Evolutionary conservation across 306 rosid genomes (phyloP).

Genomic region (Prosopis cineraria): DNA sequence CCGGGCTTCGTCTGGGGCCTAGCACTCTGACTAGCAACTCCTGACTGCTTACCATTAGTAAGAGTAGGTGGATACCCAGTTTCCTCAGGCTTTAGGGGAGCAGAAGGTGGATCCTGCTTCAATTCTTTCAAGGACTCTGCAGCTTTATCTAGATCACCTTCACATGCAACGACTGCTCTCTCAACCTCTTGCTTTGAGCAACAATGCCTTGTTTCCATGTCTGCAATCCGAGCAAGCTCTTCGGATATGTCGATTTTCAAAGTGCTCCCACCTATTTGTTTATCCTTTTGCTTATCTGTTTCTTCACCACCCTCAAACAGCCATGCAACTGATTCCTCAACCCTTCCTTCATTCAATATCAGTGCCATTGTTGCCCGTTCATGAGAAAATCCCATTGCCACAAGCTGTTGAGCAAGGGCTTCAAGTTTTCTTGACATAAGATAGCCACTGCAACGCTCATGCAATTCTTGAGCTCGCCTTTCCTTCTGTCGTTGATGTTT

Average conservation of each 20-base stretch:
- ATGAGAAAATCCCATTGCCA: conserved; percentile 87
- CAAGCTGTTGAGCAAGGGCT: conserved; percentile 85
- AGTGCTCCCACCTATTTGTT: conserved; percentile 49
- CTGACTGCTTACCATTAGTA: conserved; percentile 65
- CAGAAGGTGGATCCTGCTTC: conserved; percentile 64
- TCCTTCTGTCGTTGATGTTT: conserved; percentile 99
- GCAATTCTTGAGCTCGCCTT: conserved; percentile 94
- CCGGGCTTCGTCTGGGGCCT: conserved; percentile 60
- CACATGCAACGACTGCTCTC: conserved; percentile 79
- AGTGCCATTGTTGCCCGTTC: conserved; percentile 90
- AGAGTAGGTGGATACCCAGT: conserved; percentile 66
- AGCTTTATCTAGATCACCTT: conserved; percentile 92
- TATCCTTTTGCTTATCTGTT: conserved; percentile 54
- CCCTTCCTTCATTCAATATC: conserved; percentile 84
- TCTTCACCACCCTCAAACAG: conserved; percentile 77
- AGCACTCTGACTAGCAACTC: conserved; percentile 52
- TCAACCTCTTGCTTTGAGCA: conserved; percentile 96
- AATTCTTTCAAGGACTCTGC: conserved; percentile 67
- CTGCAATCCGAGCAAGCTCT: conserved; percentile 76
- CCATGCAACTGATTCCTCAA: conserved; percentile 92
- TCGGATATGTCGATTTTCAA: conserved; percentile 97
- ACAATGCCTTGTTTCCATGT: conserved; percentile 60
- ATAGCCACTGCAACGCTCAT: conserved; percentile 81
- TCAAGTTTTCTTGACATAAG: conserved; percentile 96
- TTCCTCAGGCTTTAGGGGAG: conserved; percentile 78